Base-by-base conservation (phyloP, 2,329 filamentous ascomycete genomes). In the Ilyonectria sp. region DNA sequence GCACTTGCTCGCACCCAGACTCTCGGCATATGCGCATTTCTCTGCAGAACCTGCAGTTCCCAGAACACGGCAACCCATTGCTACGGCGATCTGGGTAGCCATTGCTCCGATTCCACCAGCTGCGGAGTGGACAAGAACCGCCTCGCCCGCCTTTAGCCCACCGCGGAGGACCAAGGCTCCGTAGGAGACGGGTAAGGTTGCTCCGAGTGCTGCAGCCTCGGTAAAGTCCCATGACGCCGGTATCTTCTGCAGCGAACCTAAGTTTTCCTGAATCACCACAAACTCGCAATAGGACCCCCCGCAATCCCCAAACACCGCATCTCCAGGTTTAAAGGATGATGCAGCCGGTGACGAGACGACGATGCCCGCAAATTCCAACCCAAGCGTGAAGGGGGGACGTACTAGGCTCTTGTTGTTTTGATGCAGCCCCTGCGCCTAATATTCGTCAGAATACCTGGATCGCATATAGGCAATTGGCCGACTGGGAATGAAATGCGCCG, bases 321-420 rank as follows among this genome's bases (percentile, higher is more conserved):
- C 84, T 7, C 87, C 88, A 4, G 79, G 78, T 23, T 75, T 74
- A 65, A 86, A 84, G 0, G 69, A 65, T 17, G 78, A 80, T 15
- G 60, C 46, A 6, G 75, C 21, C 0, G 84, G 82, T 0, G 82
- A 75, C 2, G 78, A 78, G 37, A 84, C 67, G 1, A 91, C 80
- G 2, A 84, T 79, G n/a, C 88, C 89, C 1, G 87, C 81, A 72
- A 90, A 91, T 74, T 91, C 88, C n/a, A 86, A 86, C 13, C 89
- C 89, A 0, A 90, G 82, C 1, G 83, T 84, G 77, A 91, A 91
- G 0, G 88, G 88, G 1, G 88, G 89, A 35, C 80, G 81, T 43
- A 88, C 83, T 60, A 88, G 84, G n/a, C 82, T 82, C 33, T 80
- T 82, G 74, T 90, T 90, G 75, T 90, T 91, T 72, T 91, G 88